phyloP scores from a whole-genome alignment of 2,329 filamentous ascomycete species.

The Nothomitra cinnamomea region DNA sequence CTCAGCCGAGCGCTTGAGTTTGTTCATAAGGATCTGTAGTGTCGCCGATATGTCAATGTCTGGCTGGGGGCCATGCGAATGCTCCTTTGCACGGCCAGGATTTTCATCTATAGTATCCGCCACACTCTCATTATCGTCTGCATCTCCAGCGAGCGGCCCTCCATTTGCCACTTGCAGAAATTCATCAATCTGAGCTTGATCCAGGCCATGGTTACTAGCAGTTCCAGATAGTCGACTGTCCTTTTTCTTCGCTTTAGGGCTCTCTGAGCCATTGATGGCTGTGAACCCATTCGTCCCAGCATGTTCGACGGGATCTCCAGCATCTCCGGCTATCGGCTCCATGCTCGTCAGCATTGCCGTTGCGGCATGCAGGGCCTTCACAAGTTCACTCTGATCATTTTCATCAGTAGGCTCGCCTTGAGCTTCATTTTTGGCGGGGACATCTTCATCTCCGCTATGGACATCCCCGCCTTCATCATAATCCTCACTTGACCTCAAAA shows the following conservation, averaged over 20 bases:
- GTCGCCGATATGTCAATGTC: slow-evolving; percentile 8
- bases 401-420: slow-evolving; percentile 3
- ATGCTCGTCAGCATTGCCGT: slow-evolving; percentile 8
- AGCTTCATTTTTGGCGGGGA: slow-evolving; percentile 1
- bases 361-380: slow-evolving; percentile 8
- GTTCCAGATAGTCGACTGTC: neutral
- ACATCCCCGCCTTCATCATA: slow-evolving; percentile 5
- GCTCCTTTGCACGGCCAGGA: neutral
- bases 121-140: neutral
- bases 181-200: slow-evolving; percentile 7
- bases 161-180: slow-evolving; percentile 7
- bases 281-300: slow-evolving; percentile 3
- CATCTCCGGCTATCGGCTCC: neutral
- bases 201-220: slow-evolving; percentile 6
- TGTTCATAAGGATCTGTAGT: slow-evolving; percentile 6
- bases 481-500: slow-evolving; percentile 5
- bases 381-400: slow-evolving; percentile 6
- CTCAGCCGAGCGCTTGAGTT: neutral
- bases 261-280: slow-evolving; percentile 4
- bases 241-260: neutral
- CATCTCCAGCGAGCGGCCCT: slow-evolving; percentile 2
- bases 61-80: slow-evolving; percentile 4
- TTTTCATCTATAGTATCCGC: neutral
- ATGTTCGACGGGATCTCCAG: neutral
- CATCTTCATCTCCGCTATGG: slow-evolving; percentile 6